phyloP scores from a whole-genome alignment of 768 basidiomycete genomes.

The Fistulinella prunicolor region DNA sequence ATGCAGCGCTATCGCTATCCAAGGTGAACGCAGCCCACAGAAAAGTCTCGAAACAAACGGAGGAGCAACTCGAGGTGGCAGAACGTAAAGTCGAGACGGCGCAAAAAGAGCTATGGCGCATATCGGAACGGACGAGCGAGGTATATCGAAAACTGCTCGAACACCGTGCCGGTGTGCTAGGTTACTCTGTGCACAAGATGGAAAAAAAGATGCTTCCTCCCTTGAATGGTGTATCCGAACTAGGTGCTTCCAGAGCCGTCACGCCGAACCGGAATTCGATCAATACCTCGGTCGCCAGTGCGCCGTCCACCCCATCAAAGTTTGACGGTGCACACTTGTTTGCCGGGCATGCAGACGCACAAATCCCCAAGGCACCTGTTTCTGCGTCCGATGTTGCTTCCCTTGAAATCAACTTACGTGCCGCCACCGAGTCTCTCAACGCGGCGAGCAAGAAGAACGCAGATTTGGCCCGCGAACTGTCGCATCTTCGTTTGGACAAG shows the following conservation, averaged over 20 bases:
- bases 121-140: slow-evolving; percentile 64
- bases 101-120: slow-evolving; percentile 67
- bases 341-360: slow-evolving; percentile 71
- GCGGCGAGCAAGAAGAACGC: slow-evolving; percentile 60
- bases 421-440: slow-evolving; percentile 55
- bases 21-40: slow-evolving; percentile 60
- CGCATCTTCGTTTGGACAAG: slow-evolving; percentile 63
- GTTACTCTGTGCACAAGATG: slow-evolving; percentile 62
- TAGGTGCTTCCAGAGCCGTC: slow-evolving; percentile 48
- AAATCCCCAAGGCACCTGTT: slow-evolving; percentile 47
- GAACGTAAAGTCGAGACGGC: slow-evolving; percentile 66
- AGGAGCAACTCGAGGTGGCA: slow-evolving; percentile 71
- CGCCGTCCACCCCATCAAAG: slow-evolving; percentile 46
- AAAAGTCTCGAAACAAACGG: slow-evolving; percentile 58
- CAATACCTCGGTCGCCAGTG: slow-evolving; percentile 48
- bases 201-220: slow-evolving; percentile 49
- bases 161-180: slow-evolving; percentile 81
- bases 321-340: slow-evolving; percentile 87
- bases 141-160: slow-evolving; percentile 65
- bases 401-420: slow-evolving; percentile 65
- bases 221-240: slow-evolving; percentile 32
- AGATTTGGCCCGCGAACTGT: slow-evolving; percentile 60
- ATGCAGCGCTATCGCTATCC: slow-evolving; percentile 74
- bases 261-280: slow-evolving; percentile 51
- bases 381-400: slow-evolving; percentile 43